A percentile compares a stretch with the other conserved stretches of the same genome.
phyloP scores from a whole-genome alignment of 257 asterid species.

The Solanum medicagineum region DNA sequence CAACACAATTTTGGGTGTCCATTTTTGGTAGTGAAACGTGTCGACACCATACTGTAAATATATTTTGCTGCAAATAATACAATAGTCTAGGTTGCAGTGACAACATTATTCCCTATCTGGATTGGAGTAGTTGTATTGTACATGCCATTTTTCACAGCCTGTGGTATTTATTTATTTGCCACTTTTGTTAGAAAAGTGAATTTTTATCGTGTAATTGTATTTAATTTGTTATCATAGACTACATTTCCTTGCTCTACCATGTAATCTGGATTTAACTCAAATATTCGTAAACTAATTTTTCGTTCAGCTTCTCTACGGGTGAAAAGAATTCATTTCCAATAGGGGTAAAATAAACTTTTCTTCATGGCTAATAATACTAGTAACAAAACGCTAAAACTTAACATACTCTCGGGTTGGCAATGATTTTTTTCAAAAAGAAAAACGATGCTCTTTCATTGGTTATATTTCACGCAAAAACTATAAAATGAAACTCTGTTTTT shows the following conservation, averaged over 20 bases:
- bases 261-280: background rate
- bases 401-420: too few relatives aligned
- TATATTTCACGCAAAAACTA: background rate
- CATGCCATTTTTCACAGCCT: background rate
- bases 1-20: conserved; percentile 6
- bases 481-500: too few relatives aligned
- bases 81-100: background rate
- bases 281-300: background rate
- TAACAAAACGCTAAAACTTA: background rate
- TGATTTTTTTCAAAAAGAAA: background rate
- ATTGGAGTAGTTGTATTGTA: background rate
- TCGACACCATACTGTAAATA: background rate
- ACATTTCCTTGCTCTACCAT: background rate
- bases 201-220: background rate
- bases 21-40: conserved; percentile 29
- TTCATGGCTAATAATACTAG: background rate
- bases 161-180: background rate
- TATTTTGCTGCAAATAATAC: background rate
- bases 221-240: background rate
- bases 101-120: background rate
- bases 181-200: too few relatives aligned
- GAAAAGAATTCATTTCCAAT: background rate
- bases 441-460: background rate
- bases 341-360: background rate
- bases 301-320: background rate